phyloP scores from a whole-genome alignment of 2,329 filamentous ascomycete genomes.

The Penicillium sp. region DNA sequence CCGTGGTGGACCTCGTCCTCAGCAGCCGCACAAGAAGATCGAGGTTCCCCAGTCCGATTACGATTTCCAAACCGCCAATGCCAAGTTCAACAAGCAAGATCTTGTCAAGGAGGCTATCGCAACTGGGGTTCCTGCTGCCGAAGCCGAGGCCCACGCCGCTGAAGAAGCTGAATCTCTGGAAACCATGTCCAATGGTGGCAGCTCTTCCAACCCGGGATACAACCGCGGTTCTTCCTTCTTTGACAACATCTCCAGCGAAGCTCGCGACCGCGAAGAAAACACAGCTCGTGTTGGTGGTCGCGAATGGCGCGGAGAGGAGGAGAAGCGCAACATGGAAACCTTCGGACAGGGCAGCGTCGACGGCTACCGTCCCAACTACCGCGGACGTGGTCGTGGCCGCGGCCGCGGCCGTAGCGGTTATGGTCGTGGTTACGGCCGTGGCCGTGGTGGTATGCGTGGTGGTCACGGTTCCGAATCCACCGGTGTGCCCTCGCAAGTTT shows the following conservation, averaged over 20 bases:
- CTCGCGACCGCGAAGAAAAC: slow-evolving; percentile 81
- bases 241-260: slow-evolving; percentile 95
- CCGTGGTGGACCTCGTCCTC: slow-evolving; percentile 48
- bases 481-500: slow-evolving; percentile 40
- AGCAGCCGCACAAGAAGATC: slow-evolving; percentile 64
- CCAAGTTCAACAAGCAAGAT: slow-evolving; percentile 87
- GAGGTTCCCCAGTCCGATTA: slow-evolving; percentile 90
- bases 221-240: slow-evolving; percentile 93
- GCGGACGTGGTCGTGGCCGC: slow-evolving; percentile 60
- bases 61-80: slow-evolving; percentile 84
- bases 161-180: slow-evolving; percentile 52
- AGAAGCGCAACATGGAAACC: slow-evolving; percentile 94
- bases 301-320: slow-evolving; percentile 89
- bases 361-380: slow-evolving; percentile 76
- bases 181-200: slow-evolving; percentile 36
- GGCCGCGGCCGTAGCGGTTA: slow-evolving; percentile 52
- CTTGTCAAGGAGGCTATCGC: slow-evolving; percentile 86
- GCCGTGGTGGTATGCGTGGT: slow-evolving; percentile 45
- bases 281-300: slow-evolving; percentile 70
- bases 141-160: slow-evolving; percentile 51
- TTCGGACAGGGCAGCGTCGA: slow-evolving; percentile 97
- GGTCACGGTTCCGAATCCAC: slow-evolving; percentile 42
- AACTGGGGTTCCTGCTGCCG: slow-evolving; percentile 67
- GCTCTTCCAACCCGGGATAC: slow-evolving; percentile 60
- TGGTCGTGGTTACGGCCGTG: slow-evolving; percentile 44